Conservation (phyloP, 2,329 filamentous ascomycete species). For the Knufia fluminis region DNA sequence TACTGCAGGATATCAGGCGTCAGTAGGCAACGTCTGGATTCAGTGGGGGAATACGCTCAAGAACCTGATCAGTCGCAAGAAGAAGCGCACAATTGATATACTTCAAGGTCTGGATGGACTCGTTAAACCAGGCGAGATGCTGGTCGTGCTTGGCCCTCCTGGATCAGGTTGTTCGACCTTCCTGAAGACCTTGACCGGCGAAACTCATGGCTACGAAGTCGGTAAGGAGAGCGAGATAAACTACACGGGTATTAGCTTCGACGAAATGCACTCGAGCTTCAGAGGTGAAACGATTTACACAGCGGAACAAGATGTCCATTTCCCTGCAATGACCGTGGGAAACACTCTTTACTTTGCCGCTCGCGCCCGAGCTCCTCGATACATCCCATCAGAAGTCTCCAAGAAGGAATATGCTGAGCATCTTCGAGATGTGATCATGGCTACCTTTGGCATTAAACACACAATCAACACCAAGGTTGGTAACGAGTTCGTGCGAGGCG, state of each 20-base stretch:
- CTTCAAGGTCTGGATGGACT: constrained; percentile 56
- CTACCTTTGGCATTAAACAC: constrained; percentile 41
- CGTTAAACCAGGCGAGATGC: constrained; percentile 48
- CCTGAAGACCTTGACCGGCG: constrained; percentile 70
- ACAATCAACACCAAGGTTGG: constrained; percentile 44
- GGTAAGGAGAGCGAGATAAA: constrained; percentile 63
- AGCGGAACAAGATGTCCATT: constrained; percentile 74
- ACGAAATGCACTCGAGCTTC: constrained; percentile 66
- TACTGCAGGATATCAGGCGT: constrained; percentile 30
- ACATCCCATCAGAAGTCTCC: constrained; percentile 29
- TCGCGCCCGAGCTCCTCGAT: constrained; percentile 40
- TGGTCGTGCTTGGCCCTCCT: constrained; percentile 46
- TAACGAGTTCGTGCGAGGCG: constrained; percentile 51
- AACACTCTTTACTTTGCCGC: constrained; percentile 50
- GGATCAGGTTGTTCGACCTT: constrained; percentile 62
- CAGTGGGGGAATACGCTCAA: constrained; percentile 27
- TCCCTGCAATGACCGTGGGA: constrained; percentile 62
- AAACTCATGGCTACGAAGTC: constrained; percentile 67
- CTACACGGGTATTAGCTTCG: constrained; percentile 64
- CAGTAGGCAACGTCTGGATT: constrained; percentile 35
- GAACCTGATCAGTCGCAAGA: constrained; percentile 23
- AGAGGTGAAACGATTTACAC: constrained; percentile 78
- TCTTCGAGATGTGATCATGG: constrained; percentile 39
- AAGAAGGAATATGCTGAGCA: constrained; percentile 38
- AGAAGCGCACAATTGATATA: constrained; percentile 47